Conservation (phyloP, 2,329 filamentous ascomycete species). For the Colletotrichum costaricense region DNA sequence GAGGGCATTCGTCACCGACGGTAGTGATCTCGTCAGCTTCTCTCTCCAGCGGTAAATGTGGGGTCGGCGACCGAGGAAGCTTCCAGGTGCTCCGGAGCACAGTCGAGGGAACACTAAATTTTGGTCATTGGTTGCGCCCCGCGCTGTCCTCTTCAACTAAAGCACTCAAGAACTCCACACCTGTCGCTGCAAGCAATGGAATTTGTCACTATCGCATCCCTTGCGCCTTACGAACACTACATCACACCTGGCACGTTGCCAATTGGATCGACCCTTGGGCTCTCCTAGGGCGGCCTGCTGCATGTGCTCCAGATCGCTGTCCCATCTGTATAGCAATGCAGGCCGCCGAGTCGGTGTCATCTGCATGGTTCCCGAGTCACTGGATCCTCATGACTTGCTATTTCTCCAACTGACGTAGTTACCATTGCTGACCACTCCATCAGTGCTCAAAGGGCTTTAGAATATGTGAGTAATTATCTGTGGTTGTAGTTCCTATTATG, state of each 20-base stretch:
- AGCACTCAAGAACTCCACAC: background rate
- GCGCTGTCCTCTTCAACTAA: background rate
- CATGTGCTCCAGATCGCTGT: constrained; percentile 22
- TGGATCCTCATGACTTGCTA: constrained; percentile 4
- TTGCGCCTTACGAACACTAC: background rate
- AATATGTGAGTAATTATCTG: background rate
- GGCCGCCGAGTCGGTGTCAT: constrained; percentile 17
- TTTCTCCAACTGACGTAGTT: background rate
- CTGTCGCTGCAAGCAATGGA: background rate
- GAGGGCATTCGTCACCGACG: background rate
- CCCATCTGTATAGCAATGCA: constrained; percentile 3
- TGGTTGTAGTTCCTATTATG: background rate
- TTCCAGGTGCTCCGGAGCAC: constrained; percentile 23
- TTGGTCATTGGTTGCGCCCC: background rate
- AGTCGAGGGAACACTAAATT: background rate
- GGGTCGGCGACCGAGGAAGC: constrained; percentile 18
- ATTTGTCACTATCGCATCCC: background rate
- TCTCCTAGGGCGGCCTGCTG: constrained; percentile 5
- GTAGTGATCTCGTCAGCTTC: constrained; percentile 7
- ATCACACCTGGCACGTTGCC: background rate
- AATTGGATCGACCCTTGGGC: background rate
- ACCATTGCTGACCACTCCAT: background rate
- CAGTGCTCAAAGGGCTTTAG: background rate
- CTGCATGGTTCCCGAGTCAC: constrained; percentile 30
- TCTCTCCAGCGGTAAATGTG: constrained; percentile 4